These are phyloP conservation scores for Calendula officinalis DNA, from an alignment of 129 eudicot species.

Conservation along the genomic window DNA sequence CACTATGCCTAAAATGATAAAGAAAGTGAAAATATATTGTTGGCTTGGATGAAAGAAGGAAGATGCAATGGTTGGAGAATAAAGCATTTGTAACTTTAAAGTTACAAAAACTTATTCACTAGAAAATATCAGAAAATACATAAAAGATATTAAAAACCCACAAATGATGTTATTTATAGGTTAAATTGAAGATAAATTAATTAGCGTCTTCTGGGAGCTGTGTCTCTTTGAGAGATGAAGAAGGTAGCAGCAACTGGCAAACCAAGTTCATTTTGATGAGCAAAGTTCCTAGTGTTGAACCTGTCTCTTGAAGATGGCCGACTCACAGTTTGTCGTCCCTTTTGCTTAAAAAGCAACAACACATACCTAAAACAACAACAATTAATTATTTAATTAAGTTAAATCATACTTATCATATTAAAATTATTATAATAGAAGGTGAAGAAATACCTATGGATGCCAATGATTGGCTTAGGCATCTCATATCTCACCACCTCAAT, in stretches of 20 bases:
- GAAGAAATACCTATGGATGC: constrained; percentile 61
- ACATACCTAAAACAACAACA: constrained; percentile 54
- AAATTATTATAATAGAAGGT: background rate
- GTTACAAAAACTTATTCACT: too few relatives aligned
- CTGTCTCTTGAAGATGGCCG: constrained; percentile 42
- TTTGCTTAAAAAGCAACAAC: constrained; percentile 64
- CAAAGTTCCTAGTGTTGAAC: constrained; percentile 51
- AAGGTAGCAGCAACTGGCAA: constrained; percentile 59
- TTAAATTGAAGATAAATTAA: background rate
- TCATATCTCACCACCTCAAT: background rate
- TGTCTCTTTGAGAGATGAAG: constrained; percentile 76
- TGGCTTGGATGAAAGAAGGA: too few relatives aligned
- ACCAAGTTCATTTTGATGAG: constrained; percentile 48
- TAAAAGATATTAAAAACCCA: too few relatives aligned
- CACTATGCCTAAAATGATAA: too few relatives aligned
- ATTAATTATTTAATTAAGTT: constrained; percentile 13
- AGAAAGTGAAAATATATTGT: too few relatives aligned
- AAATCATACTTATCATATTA: background rate
- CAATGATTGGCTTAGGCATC: constrained; percentile 44
- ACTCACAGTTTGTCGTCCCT: constrained; percentile 37
- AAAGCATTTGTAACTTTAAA: too few relatives aligned
- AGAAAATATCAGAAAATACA: too few relatives aligned
- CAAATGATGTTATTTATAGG: background rate
- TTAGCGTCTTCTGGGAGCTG: constrained; percentile 59
- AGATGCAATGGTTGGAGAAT: too few relatives aligned